Evolutionary conservation across 768 basidiomycete genomes (phyloP), one percentile per base, ranked within the genome.

Genomic region (Pleurotus giganteus): DNA sequence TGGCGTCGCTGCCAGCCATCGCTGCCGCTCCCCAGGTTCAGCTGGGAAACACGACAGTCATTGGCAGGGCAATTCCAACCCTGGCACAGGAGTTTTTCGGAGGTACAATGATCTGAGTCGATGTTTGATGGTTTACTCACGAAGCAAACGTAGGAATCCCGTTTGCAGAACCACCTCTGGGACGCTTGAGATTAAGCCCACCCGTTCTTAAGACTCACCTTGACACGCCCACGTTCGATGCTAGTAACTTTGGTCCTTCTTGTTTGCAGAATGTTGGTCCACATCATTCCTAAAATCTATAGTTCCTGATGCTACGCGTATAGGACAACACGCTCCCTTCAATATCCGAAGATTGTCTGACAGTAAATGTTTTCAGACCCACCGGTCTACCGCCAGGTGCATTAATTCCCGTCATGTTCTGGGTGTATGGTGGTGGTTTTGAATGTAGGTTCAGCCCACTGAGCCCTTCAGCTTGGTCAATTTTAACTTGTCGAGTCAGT

Each of bases 111-210:
- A 9, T 15, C 26, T 15, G 42, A 21, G 5, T 13, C 50, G 17
- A 44, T 12, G 27, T 47, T 21, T 15, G 24, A 15, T 28, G 24
- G 24, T 5, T 9, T 21, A 49, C 29, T 3, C 2, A 13, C 37
- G 26, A 32, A 29, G 53, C 31, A 31, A 9, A 64, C 54, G 61
- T 54, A 74, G 80, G 75, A 15, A 80, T 85, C 39, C 82, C 81
- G 1, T 85, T 71, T 53, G 81, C 79, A 27, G 74, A 83, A 57
- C 77, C 81, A 7, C 82, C 83, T 13, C 51, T 82, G 28, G 80
- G 80, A 3, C 55, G 70, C 29, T 58, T 80, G 21, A 73, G 82
- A 27, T 71, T 83, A 51, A 69, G 70, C 28, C 71, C 73, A 2
- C 74, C 80, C 4, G 71, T 82, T 0, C 69, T 78, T 1, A 74